A percentile compares a stretch with the other conserved stretches of the same genome.
These are phyloP conservation scores for Tylopilus sp. DNA, from an alignment of 768 basidiomycete species.

Conservation along the genomic window DNA sequence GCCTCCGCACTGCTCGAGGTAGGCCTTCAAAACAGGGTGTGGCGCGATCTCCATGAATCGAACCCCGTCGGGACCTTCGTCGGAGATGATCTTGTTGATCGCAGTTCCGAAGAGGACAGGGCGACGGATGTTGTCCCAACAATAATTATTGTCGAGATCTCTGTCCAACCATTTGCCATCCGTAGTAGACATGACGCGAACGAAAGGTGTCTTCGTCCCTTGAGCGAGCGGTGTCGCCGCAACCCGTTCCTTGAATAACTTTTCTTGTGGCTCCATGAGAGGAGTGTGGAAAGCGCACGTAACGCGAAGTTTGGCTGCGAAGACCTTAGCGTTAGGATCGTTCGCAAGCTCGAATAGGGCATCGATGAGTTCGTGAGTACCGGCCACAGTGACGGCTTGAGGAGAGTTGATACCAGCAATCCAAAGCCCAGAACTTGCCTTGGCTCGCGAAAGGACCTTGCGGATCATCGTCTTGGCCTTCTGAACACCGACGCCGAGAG, in stretches of 20 bases:
- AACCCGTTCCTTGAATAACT: constrained; percentile 26
- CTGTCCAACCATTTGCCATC: constrained; percentile 33
- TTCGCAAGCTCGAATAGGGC: constrained; percentile 25
- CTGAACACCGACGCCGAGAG: constrained; percentile 32
- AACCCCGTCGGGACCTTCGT: constrained; percentile 27
- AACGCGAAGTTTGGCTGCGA: constrained; percentile 30
- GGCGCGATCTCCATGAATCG: constrained; percentile 33
- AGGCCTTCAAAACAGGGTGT: constrained; percentile 34
- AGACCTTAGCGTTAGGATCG: constrained; percentile 26
- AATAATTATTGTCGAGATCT: constrained; percentile 28
- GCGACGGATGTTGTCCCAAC: constrained; percentile 35
- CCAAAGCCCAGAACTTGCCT: constrained; percentile 28
- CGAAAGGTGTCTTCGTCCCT: constrained; percentile 19
- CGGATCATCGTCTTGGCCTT: constrained; percentile 32
- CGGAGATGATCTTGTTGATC: constrained; percentile 29
- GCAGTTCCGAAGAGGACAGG: constrained; percentile 35
- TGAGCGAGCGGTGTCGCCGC: constrained; percentile 15
- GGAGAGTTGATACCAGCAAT: constrained; percentile 37
- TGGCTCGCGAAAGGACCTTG: constrained; percentile 28
- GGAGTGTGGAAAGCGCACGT: constrained; percentile 35
- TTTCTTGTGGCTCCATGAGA: constrained; percentile 34
- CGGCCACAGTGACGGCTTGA: constrained; percentile 35
- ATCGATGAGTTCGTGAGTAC: constrained; percentile 30
- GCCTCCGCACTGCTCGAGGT: constrained; percentile 34
- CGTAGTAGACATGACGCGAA: constrained; percentile 34